Percentiles rank a stretch among this genome's conserved stretches.
These are phyloP conservation scores for Stylosanthes scabra DNA, from an alignment of 331 rosid species.

Conservation along the genomic window DNA sequence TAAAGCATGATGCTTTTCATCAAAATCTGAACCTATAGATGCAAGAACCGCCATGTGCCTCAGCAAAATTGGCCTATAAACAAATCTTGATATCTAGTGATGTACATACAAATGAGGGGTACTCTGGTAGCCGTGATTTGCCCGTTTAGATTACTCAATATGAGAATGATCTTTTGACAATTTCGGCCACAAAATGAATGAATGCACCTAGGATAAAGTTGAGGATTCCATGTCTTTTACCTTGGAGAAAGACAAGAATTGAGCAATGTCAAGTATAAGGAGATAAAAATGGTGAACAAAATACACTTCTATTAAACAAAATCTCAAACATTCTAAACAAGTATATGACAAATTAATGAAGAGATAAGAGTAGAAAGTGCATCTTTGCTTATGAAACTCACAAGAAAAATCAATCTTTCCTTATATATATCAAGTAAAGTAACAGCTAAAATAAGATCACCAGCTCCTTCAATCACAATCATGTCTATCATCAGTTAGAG, in stretches of 20 bases:
- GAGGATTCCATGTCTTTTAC: constrained; percentile 29
- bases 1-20: constrained; percentile 38
- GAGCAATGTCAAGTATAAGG: constrained; percentile 32
- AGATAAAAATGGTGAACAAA: constrained; percentile 14
- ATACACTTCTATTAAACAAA: background rate
- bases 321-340: constrained; percentile 13
- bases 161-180: constrained; percentile 23
- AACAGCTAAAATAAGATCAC: constrained; percentile 19
- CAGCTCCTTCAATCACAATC: constrained; percentile 26
- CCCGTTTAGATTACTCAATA: constrained; percentile 23
- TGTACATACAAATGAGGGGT: background rate
- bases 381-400: background rate
- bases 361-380: constrained; percentile 1
- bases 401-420: constrained; percentile 23
- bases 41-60: constrained; percentile 57
- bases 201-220: constrained; percentile 28
- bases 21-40: constrained; percentile 36
- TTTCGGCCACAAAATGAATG: constrained; percentile 26
- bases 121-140: constrained; percentile 20
- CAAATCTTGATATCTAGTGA: background rate
- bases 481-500: constrained; percentile 22
- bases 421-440: constrained; percentile 21
- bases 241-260: constrained; percentile 50
- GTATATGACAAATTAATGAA: background rate
- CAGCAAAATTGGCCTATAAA: constrained; percentile 13